These are phyloP conservation scores for Penicillium sp. DNA, from an alignment of 2,329 filamentous ascomycete species.

Conservation along the genomic window DNA sequence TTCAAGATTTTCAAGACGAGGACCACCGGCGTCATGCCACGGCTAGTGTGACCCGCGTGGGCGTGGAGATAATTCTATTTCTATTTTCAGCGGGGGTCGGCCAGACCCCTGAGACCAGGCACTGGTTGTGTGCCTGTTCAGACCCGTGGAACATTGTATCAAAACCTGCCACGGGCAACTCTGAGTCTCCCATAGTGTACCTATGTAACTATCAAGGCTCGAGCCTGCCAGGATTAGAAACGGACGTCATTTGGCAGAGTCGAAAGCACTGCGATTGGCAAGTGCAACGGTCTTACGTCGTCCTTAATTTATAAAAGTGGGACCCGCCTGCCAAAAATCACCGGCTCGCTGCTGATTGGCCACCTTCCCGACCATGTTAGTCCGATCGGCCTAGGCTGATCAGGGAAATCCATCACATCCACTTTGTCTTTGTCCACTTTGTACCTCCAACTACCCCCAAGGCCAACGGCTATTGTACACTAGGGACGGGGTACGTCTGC, in stretches of 20 bases:
- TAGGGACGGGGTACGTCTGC: too few relatives aligned
- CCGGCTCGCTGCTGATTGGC: slow-evolving; percentile 14
- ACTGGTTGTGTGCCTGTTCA: too few relatives aligned
- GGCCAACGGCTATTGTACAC: too few relatives aligned
- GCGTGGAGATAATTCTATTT: slow-evolving; percentile 9
- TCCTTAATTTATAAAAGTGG: slow-evolving; percentile 32
- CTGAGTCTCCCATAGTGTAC: too few relatives aligned
- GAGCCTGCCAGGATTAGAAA: too few relatives aligned
- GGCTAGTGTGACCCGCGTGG: slow-evolving; percentile 10
- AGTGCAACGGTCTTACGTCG: slow-evolving; percentile 26
- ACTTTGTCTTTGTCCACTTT: background rate
- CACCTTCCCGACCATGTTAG: background rate
- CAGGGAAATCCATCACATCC: slow-evolving; percentile 1
- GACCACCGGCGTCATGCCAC: slow-evolving; percentile 20
- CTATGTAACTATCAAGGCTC: too few relatives aligned
- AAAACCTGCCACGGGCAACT: too few relatives aligned
- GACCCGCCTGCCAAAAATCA: slow-evolving; percentile 12
- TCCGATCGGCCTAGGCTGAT: slow-evolving; percentile 3
- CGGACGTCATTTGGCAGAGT: background rate
- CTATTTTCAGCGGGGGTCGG: background rate
- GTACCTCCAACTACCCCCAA: too few relatives aligned
- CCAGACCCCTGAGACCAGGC: too few relatives aligned
- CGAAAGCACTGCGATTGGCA: slow-evolving; percentile 1
- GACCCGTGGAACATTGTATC: too few relatives aligned
- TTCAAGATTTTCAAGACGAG: background rate